phyloP scores from a whole-genome alignment of 1,284 basidiomycete genomes.

The Cerrena zonata region DNA sequence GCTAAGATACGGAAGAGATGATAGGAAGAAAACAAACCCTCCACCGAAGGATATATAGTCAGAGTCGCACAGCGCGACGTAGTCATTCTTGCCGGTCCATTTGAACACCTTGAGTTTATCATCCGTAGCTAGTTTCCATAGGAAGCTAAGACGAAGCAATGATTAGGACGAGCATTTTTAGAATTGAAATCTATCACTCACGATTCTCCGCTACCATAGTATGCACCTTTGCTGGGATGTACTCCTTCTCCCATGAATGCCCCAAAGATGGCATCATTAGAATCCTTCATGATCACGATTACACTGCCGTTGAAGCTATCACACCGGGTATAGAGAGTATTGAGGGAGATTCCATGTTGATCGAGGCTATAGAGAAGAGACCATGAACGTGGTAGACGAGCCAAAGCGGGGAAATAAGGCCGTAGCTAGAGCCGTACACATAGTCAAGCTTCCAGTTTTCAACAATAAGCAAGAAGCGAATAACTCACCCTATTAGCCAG shows the following conservation, averaged over 20 bases:
- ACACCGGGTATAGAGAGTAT: slow-evolving; percentile 76
- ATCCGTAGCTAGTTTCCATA: slow-evolving; percentile 56
- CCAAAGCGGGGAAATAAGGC: slow-evolving; percentile 70
- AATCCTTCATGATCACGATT: slow-evolving; percentile 57
- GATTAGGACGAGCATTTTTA: background rate
- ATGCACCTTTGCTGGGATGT: slow-evolving; percentile 51
- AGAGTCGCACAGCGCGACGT: slow-evolving; percentile 81
- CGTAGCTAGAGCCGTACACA: slow-evolving; percentile 48
- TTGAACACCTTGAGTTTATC: slow-evolving; percentile 62
- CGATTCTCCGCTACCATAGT: slow-evolving; percentile 85
- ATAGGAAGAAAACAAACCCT: slow-evolving; percentile 55
- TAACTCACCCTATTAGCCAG: slow-evolving; percentile 57
- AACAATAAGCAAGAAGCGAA: background rate
- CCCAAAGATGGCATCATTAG: slow-evolving; percentile 65
- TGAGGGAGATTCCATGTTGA: slow-evolving; percentile 89
- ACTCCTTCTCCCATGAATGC: slow-evolving; percentile 77
- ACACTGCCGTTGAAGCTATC: slow-evolving; percentile 42
- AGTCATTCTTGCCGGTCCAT: slow-evolving; percentile 89
- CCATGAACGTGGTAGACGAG: slow-evolving; percentile 79
- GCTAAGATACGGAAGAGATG: slow-evolving; percentile 3
- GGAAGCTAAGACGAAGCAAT: slow-evolving; percentile 47
- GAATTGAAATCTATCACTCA: slow-evolving; percentile 35
- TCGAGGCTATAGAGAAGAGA: slow-evolving; percentile 87
- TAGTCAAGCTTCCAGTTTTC: too few relatives aligned
- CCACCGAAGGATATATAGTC: slow-evolving; percentile 84